A percentile compares a stretch with the other conserved stretches of the same genome.
These are phyloP conservation scores for Dryas integrifolia DNA, from an alignment of 331 rosid species.

Conservation along the genomic window DNA sequence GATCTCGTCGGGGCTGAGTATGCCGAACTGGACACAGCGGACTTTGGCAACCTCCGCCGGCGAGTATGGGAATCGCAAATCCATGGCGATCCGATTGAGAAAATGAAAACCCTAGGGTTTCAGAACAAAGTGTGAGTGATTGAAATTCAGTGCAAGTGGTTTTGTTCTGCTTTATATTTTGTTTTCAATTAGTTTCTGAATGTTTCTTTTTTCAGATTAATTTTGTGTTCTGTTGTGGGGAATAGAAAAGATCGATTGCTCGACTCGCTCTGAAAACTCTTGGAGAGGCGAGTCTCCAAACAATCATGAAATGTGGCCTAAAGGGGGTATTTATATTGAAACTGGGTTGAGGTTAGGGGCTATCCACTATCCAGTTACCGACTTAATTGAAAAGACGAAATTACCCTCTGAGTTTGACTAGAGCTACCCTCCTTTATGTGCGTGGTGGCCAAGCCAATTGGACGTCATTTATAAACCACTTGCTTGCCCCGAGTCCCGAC, in stretches of 20 bases:
- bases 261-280: constrained; percentile 9
- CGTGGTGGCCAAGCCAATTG: no score
- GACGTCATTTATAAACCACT: no score
- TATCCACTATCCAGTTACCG: not conserved
- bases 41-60: constrained; percentile 92
- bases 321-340: constrained; percentile 52
- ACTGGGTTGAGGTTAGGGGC: not conserved
- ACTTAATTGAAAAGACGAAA: constrained; percentile 6
- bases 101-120: constrained; percentile 36
- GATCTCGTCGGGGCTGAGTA: constrained; percentile 82
- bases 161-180: not conserved
- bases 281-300: constrained; percentile 9
- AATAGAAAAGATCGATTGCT: not conserved
- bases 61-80: constrained; percentile 75
- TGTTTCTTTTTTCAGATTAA: not conserved
- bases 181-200: not conserved
- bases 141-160: not conserved
- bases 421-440: no score
- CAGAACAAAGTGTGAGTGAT: constrained; percentile 1
- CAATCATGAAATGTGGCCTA: not conserved
- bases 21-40: constrained; percentile 77
- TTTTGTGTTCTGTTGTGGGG: not conserved
- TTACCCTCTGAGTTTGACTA: constrained; percentile 3
- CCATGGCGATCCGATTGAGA: constrained; percentile 54
- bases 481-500: no score